Evolutionary conservation across 768 basidiomycete species (phyloP).

Genomic region (Pisolithus sp.): DNA sequence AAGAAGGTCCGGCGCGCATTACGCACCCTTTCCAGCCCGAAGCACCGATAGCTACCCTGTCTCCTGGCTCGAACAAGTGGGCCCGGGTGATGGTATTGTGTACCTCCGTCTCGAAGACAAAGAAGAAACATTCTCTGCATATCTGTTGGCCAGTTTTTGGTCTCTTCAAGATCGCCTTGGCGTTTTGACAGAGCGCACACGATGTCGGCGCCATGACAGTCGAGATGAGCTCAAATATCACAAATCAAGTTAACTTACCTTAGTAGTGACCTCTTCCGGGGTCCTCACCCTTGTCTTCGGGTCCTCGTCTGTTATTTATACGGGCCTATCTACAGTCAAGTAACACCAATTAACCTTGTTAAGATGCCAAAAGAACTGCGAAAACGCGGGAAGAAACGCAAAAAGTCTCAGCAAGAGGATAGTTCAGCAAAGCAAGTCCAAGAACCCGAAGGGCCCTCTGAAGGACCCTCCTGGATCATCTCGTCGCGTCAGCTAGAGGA

Average conservation of each 20-base stretch:
- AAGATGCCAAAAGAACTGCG: constrained; percentile 69
- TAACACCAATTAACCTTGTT: too few species aligned
- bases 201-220: constrained; percentile 66
- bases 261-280: not conserved
- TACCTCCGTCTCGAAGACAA: constrained; percentile 96
- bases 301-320: not conserved
- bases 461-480: constrained; percentile 69
- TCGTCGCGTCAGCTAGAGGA: constrained; percentile 35
- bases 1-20: not conserved
- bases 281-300: not conserved
- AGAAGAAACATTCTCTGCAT: constrained; percentile 93
- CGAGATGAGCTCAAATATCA: not conserved
- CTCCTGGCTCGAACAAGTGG: constrained; percentile 78
- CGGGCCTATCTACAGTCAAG: not conserved
- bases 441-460: constrained; percentile 9
- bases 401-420: constrained; percentile 33
- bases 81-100: constrained; percentile 91
- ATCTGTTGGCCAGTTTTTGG: constrained; percentile 98
- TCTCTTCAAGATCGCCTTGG: constrained; percentile 83
- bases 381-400: constrained; percentile 74
- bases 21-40: constrained; percentile 93
- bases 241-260: not conserved
- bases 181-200: constrained; percentile 70
- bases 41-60: constrained; percentile 94
- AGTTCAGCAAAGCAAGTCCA: constrained; percentile 2